Base-by-base conservation (phyloP, 2,329 filamentous ascomycete genomes). In the Incumbomyces lentus region DNA sequence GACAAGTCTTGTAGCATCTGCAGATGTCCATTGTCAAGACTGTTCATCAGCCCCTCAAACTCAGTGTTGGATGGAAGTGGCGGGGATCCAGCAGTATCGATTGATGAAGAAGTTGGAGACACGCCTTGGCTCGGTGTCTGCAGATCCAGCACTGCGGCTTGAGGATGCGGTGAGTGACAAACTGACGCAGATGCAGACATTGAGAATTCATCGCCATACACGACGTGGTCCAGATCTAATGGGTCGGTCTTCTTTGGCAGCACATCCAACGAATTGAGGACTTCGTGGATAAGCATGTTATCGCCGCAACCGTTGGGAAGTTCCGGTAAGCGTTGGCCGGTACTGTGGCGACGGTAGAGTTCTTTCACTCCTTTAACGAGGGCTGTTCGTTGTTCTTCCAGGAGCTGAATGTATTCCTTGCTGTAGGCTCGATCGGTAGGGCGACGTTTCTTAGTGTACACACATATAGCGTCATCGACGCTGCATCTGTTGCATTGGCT, bases 311-410 rank as follows among this genome's bases (percentile, higher is more conserved):
- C 39, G n/a, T 19, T 31, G 4, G 39, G 39, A 10, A 41, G 17
- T 7, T 41, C 39, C 5, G 39, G 39, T 17, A 41, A 30, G 6
- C 11, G n/a, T 31, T 41, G 18, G 17, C 39, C 39, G 12, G 8
- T 4, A 30, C 39, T 41, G 18, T 11, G 13, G 5, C 8, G 39
- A 10, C 39, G 17, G n/a, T 41, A 41, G 6, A 41, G 39, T 22
- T 41, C 39, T 30, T 41, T 41, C 19, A 41, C 39, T 18, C 39
- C 39, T 22, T 41, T 41, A 10, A 41, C 39, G 17, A 41, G 39
- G 7, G 26, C 26, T 12, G 19, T 41, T 31, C 30, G 39, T 30
- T 41, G 39, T 30, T 41, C 39, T 30, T 41, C 39, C 12, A 41
- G 39, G 13, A 41, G 39, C 17, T 41, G 39, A 30, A 41, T 19